Evolutionary conservation across 768 basidiomycete species (phyloP).

Genomic region (Collybia mongolica): DNA sequence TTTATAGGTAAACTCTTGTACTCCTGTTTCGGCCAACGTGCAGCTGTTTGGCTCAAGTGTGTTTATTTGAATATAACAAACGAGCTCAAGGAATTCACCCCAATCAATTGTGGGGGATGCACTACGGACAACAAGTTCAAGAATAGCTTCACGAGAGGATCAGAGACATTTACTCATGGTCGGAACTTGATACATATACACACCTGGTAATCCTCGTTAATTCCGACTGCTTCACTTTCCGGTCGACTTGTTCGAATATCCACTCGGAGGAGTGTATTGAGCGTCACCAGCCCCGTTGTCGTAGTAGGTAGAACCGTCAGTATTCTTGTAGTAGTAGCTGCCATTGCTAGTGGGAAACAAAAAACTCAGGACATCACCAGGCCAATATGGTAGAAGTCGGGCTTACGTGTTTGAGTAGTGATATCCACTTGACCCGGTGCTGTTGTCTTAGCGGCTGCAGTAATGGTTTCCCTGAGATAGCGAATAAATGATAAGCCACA

Average conservation of each 20-base stretch:
- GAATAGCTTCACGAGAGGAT: too few species aligned
- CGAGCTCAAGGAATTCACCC: too few species aligned
- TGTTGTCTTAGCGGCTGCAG: slow-evolving; percentile 48
- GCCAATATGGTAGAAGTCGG: neutral
- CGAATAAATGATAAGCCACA: neutral
- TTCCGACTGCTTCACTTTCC: neutral
- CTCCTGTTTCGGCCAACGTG: too few species aligned
- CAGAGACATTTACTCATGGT: too few species aligned
- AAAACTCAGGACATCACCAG: neutral
- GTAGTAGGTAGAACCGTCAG: slow-evolving; percentile 61
- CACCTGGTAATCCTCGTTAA: too few species aligned
- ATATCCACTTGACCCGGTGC: slow-evolving; percentile 40
- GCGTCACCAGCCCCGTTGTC: slow-evolving; percentile 46
- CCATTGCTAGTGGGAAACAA: slow-evolving; percentile 36
- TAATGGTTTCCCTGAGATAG: slow-evolving; percentile 62
- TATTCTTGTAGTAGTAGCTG: slow-evolving; percentile 63
- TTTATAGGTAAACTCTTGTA: too few species aligned
- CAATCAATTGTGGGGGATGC: too few species aligned
- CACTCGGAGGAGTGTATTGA: slow-evolving; percentile 49
- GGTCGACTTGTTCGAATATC: slow-evolving; percentile 25
- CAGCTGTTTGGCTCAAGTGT: too few species aligned
- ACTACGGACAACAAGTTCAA: too few species aligned
- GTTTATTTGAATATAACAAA: too few species aligned
- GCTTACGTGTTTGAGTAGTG: slow-evolving; percentile 62
- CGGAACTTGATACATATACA: too few species aligned